Base-by-base conservation (phyloP, 306 rosid genomes). In the Castanea crenata region DNA sequence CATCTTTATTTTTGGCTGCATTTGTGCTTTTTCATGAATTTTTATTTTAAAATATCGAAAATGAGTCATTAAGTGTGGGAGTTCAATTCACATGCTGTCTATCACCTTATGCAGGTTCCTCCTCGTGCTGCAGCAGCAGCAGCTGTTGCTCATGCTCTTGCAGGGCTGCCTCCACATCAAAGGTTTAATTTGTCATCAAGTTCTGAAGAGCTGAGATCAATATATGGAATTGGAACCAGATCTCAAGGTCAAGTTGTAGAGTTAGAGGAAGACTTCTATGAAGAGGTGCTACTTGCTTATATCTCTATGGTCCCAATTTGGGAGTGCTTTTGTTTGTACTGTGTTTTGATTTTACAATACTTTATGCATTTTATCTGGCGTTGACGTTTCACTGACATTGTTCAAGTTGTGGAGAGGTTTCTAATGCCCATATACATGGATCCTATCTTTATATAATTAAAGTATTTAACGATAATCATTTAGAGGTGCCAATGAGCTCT, bases 81-180 rank as follows among this genome's bases (percentile, higher is more conserved):
- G 76, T 63, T 70, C 21, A 79, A 65, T 77, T 62, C 71, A 49
- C 71, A 80, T 80, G 77, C 84, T 87, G 79, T 78, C 44, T 78
- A 74, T 79, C 55, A 74, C 69, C 67, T 76, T 71, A 78, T 83
- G 55, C 90, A 96, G 99, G 99, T 96, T 88, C 98, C 98, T 1
- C 91, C 98, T 21, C 93, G 93, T 74, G 99, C 94, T 71, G 96
- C 92, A 21, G 97, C 99, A 25, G 98, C 99, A 7, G 99, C 98
- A 61, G 99, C 92, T 41, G 98, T 93, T 57, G 99, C 99, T 27
- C 98, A 97, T 82, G 99, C 96, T 76, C 92, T 96, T 74, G 98
- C 98, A 6, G 99, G 97, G 78, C 83, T 96, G 80, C 99, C 99
- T 69, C 98, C 94, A 13, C 96, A 96, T 86, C 97, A 96, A 86